Conservation (phyloP, 352 stramenopile species). For the Phytopythium helicoides region DNA sequence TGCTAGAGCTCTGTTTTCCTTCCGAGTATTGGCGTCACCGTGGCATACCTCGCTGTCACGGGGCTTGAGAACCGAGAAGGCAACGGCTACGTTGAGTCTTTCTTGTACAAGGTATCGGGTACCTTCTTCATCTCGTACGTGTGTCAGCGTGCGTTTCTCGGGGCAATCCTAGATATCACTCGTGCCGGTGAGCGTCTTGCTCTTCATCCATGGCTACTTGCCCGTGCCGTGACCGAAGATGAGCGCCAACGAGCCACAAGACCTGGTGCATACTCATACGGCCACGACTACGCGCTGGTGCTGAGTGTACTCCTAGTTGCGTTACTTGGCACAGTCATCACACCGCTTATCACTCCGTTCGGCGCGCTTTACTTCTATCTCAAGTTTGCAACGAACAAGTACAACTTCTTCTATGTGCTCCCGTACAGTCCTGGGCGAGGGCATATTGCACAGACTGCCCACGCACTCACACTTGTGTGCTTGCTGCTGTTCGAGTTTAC, state of each 20-base stretch:
- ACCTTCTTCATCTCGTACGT: conserved; percentile 88
- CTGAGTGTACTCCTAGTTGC: conserved; percentile 77
- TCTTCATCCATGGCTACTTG: conserved; percentile 66
- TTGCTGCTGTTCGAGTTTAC: conserved; percentile 72
- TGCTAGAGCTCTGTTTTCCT: conserved; percentile 75
- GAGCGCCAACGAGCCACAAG: conserved; percentile 46
- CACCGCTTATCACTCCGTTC: conserved; percentile 74
- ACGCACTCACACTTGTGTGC: conserved; percentile 62
- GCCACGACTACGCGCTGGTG: conserved; percentile 79
- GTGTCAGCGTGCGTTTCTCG: conserved; percentile 77
- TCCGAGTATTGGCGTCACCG: conserved; percentile 74
- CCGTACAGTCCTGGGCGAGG: conserved; percentile 64
- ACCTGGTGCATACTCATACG: conserved; percentile 64
- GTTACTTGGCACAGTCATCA: conserved; percentile 74
- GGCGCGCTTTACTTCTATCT: conserved; percentile 81
- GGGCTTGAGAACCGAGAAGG: conserved; percentile 44
- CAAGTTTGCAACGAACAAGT: conserved; percentile 72
- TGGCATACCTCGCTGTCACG: conserved; percentile 71
- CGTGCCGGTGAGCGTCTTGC: conserved; percentile 58
- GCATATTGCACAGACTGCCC: conserved; percentile 59
- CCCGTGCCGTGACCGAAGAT: conserved; percentile 54
- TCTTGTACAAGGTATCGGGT: conserved; percentile 81
- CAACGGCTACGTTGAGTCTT: conserved; percentile 70
- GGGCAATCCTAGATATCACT: conserved; percentile 69
- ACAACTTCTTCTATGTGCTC: conserved; percentile 81